These are phyloP conservation scores for Sporobolomyces roseus DNA, from an alignment of 768 basidiomycete genomes.

Conservation along the genomic window DNA sequence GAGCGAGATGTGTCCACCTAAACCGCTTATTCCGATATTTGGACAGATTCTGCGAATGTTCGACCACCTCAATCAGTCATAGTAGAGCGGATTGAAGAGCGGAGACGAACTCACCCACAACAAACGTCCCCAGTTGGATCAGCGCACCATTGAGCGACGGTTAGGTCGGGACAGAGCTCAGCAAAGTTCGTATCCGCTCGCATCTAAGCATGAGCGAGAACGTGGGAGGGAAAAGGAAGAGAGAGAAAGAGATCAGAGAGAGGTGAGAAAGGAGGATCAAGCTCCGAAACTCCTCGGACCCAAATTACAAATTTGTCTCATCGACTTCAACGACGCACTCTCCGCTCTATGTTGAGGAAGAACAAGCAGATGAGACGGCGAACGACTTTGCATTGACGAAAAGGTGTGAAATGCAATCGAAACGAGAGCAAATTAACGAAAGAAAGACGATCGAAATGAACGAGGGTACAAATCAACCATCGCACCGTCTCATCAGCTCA, in stretches of 20 bases:
- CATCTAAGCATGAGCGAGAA: slow-evolving; percentile 19
- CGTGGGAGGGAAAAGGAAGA: not conserved
- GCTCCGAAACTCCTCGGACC: too few relatives aligned
- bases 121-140: not conserved
- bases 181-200: slow-evolving; percentile 11
- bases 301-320: too few relatives aligned
- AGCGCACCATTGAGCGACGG: not conserved
- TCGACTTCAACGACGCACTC: too few relatives aligned
- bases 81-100: not conserved
- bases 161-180: slow-evolving; percentile 6
- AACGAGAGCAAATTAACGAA: too few relatives aligned
- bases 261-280: not conserved
- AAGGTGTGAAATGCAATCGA: too few relatives aligned
- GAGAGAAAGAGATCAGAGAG: not conserved
- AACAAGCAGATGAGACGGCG: too few relatives aligned
- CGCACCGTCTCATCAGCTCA: too few relatives aligned
- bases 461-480: too few relatives aligned
- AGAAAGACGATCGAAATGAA: too few relatives aligned
- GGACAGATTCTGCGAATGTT: not conserved
- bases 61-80: not conserved
- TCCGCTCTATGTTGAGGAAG: too few relatives aligned
- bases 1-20: slow-evolving; percentile 25
- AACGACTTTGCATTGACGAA: too few relatives aligned
- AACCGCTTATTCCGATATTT: not conserved
- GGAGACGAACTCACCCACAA: not conserved